A percentile compares a stretch with the other conserved stretches of the same genome.
Conservation (phyloP, 2,329 filamentous ascomycete species). For the Passalora sequoiae region DNA sequence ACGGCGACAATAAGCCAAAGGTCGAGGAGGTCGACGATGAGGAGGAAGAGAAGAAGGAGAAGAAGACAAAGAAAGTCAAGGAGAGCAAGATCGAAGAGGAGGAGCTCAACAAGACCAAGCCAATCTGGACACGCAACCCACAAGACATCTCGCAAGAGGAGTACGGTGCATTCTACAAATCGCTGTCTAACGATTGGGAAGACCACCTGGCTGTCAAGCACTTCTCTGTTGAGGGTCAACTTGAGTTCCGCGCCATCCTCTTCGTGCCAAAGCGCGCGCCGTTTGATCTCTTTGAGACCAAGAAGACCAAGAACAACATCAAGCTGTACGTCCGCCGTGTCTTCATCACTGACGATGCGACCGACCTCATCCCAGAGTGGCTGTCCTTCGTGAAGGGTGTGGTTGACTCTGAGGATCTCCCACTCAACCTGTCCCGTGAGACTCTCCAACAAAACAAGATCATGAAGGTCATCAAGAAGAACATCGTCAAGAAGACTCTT, state of each 20-base stretch:
- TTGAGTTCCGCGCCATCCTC: conserved; percentile 99
- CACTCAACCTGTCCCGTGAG: conserved; percentile 99
- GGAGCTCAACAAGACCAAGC: conserved; percentile 99
- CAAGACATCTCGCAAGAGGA: conserved; percentile 92
- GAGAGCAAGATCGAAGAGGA: conserved; percentile 98
- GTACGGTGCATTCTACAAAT: conserved; percentile 99
- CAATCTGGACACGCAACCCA: conserved; percentile 99
- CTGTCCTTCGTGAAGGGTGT: conserved; percentile 99
- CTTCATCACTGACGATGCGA: conserved; percentile 99
- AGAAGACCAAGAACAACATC: conserved; percentile 99
- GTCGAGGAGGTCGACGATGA: conserved; percentile 82
- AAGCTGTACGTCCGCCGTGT: conserved; percentile 99
- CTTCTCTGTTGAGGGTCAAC: conserved; percentile 99
- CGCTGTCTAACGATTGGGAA: conserved; percentile 99
- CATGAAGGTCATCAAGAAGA: conserved; percentile 99
- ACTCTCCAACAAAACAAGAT: conserved; percentile 99
- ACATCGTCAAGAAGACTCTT: conserved; percentile 99
- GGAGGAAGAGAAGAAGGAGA: conserved; percentile 75
- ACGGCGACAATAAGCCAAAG: conserved; percentile 90
- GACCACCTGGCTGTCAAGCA: conserved; percentile 99
- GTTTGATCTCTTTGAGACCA: conserved; percentile 99
- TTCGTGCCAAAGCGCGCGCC: conserved; percentile 99
- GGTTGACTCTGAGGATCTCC: conserved; percentile 98
- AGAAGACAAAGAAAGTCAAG: conserved; percentile 99
- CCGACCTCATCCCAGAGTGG: conserved; percentile 98